Percentiles rank a stretch among this genome's conserved stretches.
These are phyloP conservation scores for Paramecium sonneborni DNA, from an alignment of 73 alveolate genomes.

Conservation along the genomic window DNA sequence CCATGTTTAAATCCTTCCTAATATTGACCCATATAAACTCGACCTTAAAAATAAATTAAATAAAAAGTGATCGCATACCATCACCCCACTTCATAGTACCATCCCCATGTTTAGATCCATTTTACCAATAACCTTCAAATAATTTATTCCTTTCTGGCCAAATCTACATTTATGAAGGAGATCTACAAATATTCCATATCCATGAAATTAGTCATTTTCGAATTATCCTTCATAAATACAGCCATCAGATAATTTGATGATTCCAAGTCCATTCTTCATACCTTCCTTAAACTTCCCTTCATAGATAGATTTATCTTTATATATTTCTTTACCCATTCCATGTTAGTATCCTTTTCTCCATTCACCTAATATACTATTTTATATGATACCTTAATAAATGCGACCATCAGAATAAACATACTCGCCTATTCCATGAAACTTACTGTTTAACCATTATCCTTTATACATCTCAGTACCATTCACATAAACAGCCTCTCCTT, in stretches of 20 bases:
- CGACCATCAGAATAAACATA: conserved; percentile 25
- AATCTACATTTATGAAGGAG: background rate
- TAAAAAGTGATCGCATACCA: background rate
- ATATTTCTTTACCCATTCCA: conserved; percentile 8
- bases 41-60: conserved; percentile 3
- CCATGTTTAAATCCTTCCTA: conserved; percentile 28
- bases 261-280: conserved; percentile 36
- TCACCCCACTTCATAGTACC: conserved; percentile 58
- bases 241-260: background rate
- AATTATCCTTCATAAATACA: conserved; percentile 27
- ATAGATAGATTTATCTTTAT: background rate
- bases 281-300: conserved; percentile 56
- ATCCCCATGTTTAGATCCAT: conserved; percentile 35
- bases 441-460: background rate
- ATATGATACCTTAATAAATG: background rate
- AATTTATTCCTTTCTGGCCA: background rate
- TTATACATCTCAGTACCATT: background rate
- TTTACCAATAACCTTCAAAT: conserved; percentile 66
- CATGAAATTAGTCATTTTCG: conserved; percentile 53
- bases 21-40: background rate
- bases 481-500: background rate
- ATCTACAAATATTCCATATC: conserved; percentile 59
- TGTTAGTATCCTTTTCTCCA: background rate
- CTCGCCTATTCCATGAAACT: conserved; percentile 2
- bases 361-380: background rate